Base-by-base conservation (phyloP, 192 early-diverging fungal species). In the Radiomyces spectabilis region DNA sequence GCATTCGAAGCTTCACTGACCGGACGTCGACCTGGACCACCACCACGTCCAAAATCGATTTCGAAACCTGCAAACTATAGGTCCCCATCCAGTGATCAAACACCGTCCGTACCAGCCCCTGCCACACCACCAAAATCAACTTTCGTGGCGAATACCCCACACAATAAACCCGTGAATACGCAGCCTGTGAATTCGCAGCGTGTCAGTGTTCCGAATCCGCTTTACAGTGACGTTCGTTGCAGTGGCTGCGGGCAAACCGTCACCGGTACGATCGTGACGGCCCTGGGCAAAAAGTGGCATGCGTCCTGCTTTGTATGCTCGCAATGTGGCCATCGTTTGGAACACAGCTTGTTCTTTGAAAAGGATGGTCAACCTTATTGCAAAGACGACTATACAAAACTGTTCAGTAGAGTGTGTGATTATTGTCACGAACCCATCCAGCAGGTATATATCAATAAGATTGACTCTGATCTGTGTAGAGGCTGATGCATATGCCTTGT, bases 351-450 rank as follows among this genome's bases (percentile, higher is more conserved):
- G 15, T 82, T 74, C 45, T 75, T 75, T 48, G 76, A 82, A 41
- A 73, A 75, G 30, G 71, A 78, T 55, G 79, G 76, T 3, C 4
- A 48, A 3, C 76, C 79, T 0, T 82, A 82, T 49, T 82, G 79
- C 46, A 66, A 66, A n/a, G 30, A 75, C 3, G 76, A 78, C 34
- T 82, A 65, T 44, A 74, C 76, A 50, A 74, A 76, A 10, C 38
- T 62, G 29, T 82, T 82, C 53, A 78, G 75, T 56, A 61, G 72
- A 4, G 64, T 65, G 25, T 82, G 79, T 44, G 79, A 69, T 7
- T 71, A 75, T 54, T 82, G 79, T 52, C 43, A 73, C n/a, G 72
- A 72, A 5, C 69, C 79, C 12, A 78, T 82, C 5, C 74, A 78
- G 55, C 71, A 75, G 25, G 78, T 76, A 72, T n/a, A n/a, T n/a